A percentile compares a stretch with the other conserved stretches of the same genome.
phyloP scores from a whole-genome alignment of 2,329 filamentous ascomycete species.

The Lasiodiplodia sp. region DNA sequence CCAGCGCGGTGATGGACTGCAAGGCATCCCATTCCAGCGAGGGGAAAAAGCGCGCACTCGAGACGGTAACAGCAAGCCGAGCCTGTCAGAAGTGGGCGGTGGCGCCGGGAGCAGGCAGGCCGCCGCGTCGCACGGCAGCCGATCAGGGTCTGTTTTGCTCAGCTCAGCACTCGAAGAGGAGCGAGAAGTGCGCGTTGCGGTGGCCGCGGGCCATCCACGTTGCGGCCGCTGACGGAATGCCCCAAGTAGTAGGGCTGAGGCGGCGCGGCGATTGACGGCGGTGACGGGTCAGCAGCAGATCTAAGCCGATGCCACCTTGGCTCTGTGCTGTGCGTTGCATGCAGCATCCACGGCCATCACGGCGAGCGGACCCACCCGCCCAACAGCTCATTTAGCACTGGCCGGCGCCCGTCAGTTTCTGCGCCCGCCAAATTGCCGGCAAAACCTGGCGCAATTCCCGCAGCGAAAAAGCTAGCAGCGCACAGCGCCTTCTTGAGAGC shows the following conservation, averaged over 20 bases:
- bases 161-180: neutral
- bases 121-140: slow-evolving; percentile 19
- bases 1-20: slow-evolving; percentile 3
- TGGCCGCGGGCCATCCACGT: slow-evolving; percentile 18
- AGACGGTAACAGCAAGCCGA: slow-evolving; percentile 14
- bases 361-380: neutral
- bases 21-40: slow-evolving; percentile 25
- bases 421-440: slow-evolving; percentile 20
- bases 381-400: slow-evolving; percentile 25
- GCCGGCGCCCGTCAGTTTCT: slow-evolving; percentile 14
- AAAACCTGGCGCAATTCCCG: slow-evolving; percentile 28
- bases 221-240: slow-evolving; percentile 18
- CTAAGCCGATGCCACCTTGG: slow-evolving; percentile 13
- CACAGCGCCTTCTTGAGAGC: slow-evolving; percentile 20
- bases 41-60: slow-evolving; percentile 25
- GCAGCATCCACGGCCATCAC: slow-evolving; percentile 2
- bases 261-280: slow-evolving; percentile 10
- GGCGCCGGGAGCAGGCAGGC: slow-evolving; percentile 7
- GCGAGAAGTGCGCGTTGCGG: neutral
- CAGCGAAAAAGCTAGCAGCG: slow-evolving; percentile 26
- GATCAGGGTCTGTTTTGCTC: slow-evolving; percentile 23
- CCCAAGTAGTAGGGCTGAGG: slow-evolving; percentile 19
- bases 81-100: slow-evolving; percentile 11
- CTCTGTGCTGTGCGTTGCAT: slow-evolving; percentile 17
- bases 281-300: slow-evolving; percentile 25